Evolutionary conservation across 257 asterid species (phyloP).

Genomic region (Solanum pennellii): DNA sequence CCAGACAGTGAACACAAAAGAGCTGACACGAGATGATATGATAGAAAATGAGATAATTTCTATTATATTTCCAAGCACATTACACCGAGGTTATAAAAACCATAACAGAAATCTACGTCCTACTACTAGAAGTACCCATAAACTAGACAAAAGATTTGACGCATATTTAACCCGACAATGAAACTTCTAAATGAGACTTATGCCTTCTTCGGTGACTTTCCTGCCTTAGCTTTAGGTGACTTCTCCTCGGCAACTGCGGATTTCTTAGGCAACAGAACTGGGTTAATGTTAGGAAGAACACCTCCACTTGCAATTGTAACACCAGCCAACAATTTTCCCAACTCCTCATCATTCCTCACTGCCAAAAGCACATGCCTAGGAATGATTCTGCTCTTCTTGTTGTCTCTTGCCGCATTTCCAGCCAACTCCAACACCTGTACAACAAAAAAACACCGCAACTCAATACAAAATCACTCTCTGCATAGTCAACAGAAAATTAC

Average conservation of each 20-base stretch:
- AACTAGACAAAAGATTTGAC: not conserved
- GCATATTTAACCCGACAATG: not conserved
- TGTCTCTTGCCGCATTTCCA: slow-evolving; percentile 44
- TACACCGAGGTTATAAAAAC: not conserved
- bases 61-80: not conserved
- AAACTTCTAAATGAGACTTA: not conserved
- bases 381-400: slow-evolving; percentile 29
- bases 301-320: slow-evolving; percentile 39
- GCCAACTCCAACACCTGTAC: slow-evolving; percentile 36
- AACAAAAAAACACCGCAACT: not conserved
- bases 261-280: slow-evolving; percentile 34
- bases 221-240: not conserved
- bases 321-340: slow-evolving; percentile 30
- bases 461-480: not conserved
- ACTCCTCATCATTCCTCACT: slow-evolving; percentile 37
- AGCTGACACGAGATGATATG: not conserved
- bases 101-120: not conserved
- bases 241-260: not conserved
- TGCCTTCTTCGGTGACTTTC: slow-evolving; percentile 11
- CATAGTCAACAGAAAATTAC: not conserved
- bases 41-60: not conserved
- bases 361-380: slow-evolving; percentile 38
- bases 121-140: not conserved
- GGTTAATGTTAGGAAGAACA: slow-evolving; percentile 34
- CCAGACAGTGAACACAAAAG: not conserved